Evolutionary conservation across 495 filamentous ascomycete genomes (phyloP), one percentile per base, ranked within the genome.

Genomic region (Neurospora cerealis): DNA sequence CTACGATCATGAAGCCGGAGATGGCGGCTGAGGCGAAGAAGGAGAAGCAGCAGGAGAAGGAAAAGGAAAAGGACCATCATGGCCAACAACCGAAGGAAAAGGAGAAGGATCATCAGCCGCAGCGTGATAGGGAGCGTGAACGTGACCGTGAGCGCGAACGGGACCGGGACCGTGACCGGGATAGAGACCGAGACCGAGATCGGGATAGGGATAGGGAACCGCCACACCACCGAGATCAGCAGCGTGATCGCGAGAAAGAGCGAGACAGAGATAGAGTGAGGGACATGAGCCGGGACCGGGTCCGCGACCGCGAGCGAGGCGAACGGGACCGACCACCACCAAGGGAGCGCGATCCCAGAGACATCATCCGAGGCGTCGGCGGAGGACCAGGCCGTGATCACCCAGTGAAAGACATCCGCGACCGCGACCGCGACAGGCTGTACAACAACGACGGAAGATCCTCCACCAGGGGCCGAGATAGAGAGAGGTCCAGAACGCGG

Each of bases 401-500:
- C 1, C 28, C 54, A 34, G 28, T 9, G 2, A 66, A 66, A 6
- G 54, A 66, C 24, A 66, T 66, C 2, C 54, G 54, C 54, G 54
- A 66, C 24, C 54, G 54, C 28, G 54, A 62, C 54, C 54, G 54
- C 54, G 54, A 66, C 15, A 66, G 54, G 28, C 32, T 66, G 28
- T 66, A 66, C 28, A 66, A 28, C 46, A 54, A 66, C 15, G 54
- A 66, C 54, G 54, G 54, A 4, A 34, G 54, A 66, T 66, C 54
- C 6, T 66, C 54, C 13, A 13, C 54, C 15, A 66, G 54, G 15
- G 54, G 32, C 32, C 34, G 54, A 66, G 46, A 72, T 10, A 36
- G 70, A 42, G 74, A 73, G 2, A 71, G 72, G 40, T 77, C 75
- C 28, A 69, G 74, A 40, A 74, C 75, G 3, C 8, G 75, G n/a